These are phyloP conservation scores for Clavispora fructus DNA, from an alignment of 805 yeast genomes.

Conservation along the genomic window DNA sequence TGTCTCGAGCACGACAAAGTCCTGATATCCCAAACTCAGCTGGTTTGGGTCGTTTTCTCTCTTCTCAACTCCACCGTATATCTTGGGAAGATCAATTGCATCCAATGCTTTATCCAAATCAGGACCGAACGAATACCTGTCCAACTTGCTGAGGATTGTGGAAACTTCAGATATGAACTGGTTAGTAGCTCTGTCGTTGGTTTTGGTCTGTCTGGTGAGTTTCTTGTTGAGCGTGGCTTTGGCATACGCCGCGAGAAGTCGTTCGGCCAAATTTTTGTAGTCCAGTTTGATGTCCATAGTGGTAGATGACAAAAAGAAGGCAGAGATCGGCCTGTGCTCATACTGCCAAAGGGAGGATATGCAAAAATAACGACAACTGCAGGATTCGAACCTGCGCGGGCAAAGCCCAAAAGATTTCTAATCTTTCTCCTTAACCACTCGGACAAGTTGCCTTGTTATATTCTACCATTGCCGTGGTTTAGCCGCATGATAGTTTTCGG, in stretches of 20 bases:
- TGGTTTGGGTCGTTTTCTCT: constrained; percentile 25
- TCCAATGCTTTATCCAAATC: constrained; percentile 52
- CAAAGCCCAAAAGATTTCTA: constrained; percentile 71
- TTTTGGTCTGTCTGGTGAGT: neutral
- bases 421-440: constrained; percentile 76
- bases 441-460: constrained; percentile 49
- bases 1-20: constrained; percentile 28
- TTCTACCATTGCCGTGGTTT: too few relatives aligned
- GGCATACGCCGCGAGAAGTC: constrained; percentile 6
- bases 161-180: neutral
- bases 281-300: constrained; percentile 6
- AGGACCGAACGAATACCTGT: constrained; percentile 3
- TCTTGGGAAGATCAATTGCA: constrained; percentile 51
- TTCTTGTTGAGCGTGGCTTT: neutral
- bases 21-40: constrained; percentile 25
- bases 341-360: neutral
- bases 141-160: neutral
- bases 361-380: constrained; percentile 56
- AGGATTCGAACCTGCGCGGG: constrained; percentile 80
- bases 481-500: too few relatives aligned
- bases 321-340: too few relatives aligned
- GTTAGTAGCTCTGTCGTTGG: neutral
- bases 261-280: constrained; percentile 7
- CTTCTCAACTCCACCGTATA: constrained; percentile 58
- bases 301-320: constrained; percentile 22